Evolutionary conservation across 495 filamentous ascomycete species (phyloP).

Genomic region (Aspergillus heteromorphus): DNA sequence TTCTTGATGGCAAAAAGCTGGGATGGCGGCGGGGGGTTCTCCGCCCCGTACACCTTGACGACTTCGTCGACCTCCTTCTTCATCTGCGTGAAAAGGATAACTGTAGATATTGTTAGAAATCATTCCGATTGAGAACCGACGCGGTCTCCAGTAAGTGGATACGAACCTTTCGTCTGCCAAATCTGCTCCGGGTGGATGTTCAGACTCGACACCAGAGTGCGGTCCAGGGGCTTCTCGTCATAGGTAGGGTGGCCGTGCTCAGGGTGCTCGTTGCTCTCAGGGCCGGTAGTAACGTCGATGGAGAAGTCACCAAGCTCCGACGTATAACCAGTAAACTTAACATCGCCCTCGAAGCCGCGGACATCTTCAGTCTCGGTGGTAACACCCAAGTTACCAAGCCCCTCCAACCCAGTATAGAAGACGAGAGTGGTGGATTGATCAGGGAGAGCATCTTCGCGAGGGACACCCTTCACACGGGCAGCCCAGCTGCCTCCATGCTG

Average conservation of each 20-base stretch:
- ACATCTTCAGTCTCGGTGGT: conserved; percentile 42
- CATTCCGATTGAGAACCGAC: neutral
- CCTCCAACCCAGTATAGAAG: conserved; percentile 78
- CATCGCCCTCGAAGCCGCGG: conserved; percentile 63
- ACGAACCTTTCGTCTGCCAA: conserved; percentile 78
- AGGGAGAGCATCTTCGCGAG: conserved; percentile 58
- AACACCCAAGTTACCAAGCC: conserved; percentile 60
- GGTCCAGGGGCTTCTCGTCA: conserved; percentile 67
- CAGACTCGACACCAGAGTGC: conserved; percentile 67
- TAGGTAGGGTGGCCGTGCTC: conserved; percentile 57
- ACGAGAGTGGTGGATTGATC: conserved; percentile 71
- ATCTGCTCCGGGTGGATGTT: conserved; percentile 60
- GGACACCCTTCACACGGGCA: conserved; percentile 75
- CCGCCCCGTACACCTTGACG: conserved; percentile 63
- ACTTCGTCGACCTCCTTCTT: conserved; percentile 68
- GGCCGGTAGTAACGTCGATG: conserved; percentile 68
- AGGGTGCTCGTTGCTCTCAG: conserved; percentile 57
- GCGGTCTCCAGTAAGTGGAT: neutral
- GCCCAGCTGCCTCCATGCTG: conserved; percentile 88
- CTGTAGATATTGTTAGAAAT: conserved; percentile 27
- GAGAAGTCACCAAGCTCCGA: conserved; percentile 77
- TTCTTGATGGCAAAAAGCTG: conserved; percentile 79
- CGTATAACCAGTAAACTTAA: conserved; percentile 71
- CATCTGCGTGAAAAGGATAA: conserved; percentile 68
- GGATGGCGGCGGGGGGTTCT: conserved; percentile 71